Conservation (phyloP, 1,139 yeast species). For the Blastobotrys elegans region DNA sequence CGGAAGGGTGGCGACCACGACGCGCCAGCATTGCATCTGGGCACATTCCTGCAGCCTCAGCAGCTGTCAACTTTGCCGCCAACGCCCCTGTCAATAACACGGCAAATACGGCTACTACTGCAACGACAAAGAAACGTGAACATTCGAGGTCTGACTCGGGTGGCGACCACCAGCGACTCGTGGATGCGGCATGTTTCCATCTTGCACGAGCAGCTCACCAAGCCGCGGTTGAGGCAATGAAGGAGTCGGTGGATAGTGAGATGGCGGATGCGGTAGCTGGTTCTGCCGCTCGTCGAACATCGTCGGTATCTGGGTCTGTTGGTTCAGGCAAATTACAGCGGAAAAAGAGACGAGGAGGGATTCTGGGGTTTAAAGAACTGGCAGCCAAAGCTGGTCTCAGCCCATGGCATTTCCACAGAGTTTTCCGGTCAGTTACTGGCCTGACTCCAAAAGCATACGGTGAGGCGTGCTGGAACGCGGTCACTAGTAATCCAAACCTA, state of each 20-base stretch:
- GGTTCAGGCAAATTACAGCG: slow-evolving; percentile 31
- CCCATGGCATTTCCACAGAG: slow-evolving; percentile 95
- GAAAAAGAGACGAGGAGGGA: slow-evolving; percentile 77
- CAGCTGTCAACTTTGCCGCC: slow-evolving; percentile 34
- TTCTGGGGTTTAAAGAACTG: slow-evolving; percentile 79
- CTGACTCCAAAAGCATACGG: slow-evolving; percentile 87
- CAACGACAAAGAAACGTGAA: slow-evolving; percentile 7
- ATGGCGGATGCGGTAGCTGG: not conserved
- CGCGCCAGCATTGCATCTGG: slow-evolving; percentile 32
- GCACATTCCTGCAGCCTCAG: slow-evolving; percentile 27
- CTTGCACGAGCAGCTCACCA: slow-evolving; percentile 76
- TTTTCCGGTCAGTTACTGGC: slow-evolving; percentile 78
- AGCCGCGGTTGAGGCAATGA: slow-evolving; percentile 39
- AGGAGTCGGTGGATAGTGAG: slow-evolving; percentile 3
- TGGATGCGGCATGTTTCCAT: slow-evolving; percentile 77
- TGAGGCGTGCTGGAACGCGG: slow-evolving; percentile 74
- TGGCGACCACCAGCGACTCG: slow-evolving; percentile 61
- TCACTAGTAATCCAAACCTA: slow-evolving; percentile 34
- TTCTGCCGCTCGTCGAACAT: not conserved
- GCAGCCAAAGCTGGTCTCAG: slow-evolving; percentile 79
- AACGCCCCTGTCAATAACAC: not conserved
- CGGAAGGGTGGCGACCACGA: slow-evolving; percentile 27
- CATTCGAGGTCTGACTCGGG: slow-evolving; percentile 3
- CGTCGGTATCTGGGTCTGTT: not conserved
- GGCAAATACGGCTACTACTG: slow-evolving; percentile 16